phyloP scores from a whole-genome alignment of 2,329 filamentous ascomycete genomes.

The Alternaria sp. region DNA sequence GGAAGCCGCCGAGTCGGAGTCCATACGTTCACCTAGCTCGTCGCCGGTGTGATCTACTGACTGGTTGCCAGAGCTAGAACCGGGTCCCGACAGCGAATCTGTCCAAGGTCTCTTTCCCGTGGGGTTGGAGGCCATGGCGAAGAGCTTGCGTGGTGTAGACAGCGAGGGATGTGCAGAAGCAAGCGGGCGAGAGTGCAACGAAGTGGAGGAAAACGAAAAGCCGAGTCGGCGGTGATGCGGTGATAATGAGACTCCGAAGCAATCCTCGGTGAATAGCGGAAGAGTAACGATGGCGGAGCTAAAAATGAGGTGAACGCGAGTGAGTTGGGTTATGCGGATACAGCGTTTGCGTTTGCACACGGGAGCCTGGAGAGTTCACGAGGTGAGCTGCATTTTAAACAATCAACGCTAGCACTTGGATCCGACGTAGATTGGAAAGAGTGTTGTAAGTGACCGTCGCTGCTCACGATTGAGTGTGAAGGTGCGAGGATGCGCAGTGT shows the following conservation, averaged over 20 bases:
- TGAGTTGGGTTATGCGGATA: not conserved
- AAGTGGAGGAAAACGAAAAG: not conserved
- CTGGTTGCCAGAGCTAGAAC: not conserved
- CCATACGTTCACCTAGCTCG: not conserved
- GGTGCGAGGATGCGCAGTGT: not conserved
- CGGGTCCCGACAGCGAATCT: not conserved
- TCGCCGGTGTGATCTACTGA: not conserved
- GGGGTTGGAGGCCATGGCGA: not conserved
- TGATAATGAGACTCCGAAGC: not conserved
- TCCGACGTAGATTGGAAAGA: not conserved
- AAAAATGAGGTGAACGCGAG: conserved; percentile 9
- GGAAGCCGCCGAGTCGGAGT: not conserved
- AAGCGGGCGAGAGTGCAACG: not conserved
- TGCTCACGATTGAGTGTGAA: not conserved
- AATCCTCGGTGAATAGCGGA: not conserved
- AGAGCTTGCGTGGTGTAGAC: not conserved
- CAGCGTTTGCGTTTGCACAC: conserved; percentile 11
- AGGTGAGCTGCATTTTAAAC: not conserved
- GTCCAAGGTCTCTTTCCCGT: not conserved
- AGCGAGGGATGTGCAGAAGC: not conserved
- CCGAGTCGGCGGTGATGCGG: not conserved
- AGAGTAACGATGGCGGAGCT: not conserved
- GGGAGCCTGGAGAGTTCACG: not conserved
- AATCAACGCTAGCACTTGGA: not conserved
- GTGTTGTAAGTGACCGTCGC: not conserved